phyloP scores from a whole-genome alignment of 441 rosid genomes.

The Adansonia madagascariensis region DNA sequence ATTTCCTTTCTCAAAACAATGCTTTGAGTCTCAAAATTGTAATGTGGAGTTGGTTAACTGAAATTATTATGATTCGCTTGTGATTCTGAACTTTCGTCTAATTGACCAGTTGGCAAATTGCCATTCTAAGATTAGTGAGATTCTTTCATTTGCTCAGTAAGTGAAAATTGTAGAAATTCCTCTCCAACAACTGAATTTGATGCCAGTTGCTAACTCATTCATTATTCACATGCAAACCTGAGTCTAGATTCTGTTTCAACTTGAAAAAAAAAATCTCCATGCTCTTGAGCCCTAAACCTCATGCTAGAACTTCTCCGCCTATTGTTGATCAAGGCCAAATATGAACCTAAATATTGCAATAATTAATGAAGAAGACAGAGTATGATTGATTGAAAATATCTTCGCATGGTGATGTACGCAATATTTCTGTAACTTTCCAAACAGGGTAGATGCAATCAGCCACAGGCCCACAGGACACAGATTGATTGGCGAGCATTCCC shows the following conservation, averaged over 20 bases:
- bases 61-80: not conserved
- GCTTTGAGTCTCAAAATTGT: not conserved
- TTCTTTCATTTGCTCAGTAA: not conserved
- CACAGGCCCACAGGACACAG: not conserved
- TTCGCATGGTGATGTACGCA: not conserved
- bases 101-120: not conserved
- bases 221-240: not conserved
- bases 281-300: not conserved
- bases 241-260: not conserved
- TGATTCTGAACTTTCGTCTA: not conserved
- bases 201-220: slow-evolving; percentile 15
- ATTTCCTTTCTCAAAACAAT: not conserved
- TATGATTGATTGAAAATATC: not conserved
- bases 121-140: not conserved
- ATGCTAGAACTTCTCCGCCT: not conserved
- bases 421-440: not conserved
- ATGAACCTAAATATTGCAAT: not conserved
- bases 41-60: not conserved
- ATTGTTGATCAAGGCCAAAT: not conserved
- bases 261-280: not conserved
- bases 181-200: not conserved
- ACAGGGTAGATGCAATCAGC: slow-evolving; percentile 5
- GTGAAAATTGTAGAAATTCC: not conserved
- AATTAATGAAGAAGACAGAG: not conserved
- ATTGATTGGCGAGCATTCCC: not conserved